phyloP scores from a whole-genome alignment of 768 basidiomycete species.

The Rhodotorula paludigena region DNA sequence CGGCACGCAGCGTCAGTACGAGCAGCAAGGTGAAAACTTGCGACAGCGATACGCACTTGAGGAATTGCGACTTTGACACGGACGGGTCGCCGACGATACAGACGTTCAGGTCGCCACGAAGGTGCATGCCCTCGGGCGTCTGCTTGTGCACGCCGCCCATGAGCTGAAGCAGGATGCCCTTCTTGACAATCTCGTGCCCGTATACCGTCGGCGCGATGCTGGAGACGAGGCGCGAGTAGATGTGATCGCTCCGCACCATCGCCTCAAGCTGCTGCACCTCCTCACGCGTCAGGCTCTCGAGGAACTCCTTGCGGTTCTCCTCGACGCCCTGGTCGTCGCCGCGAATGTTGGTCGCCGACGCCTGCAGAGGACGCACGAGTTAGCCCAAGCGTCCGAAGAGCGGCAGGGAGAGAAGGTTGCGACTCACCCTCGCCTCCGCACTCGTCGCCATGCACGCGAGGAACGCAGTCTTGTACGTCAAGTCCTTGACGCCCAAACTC shows the following conservation, averaged over 20 bases:
- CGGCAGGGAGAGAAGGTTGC: slow-evolving; percentile 43
- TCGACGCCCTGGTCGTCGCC: slow-evolving; percentile 70
- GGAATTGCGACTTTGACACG: slow-evolving; percentile 96
- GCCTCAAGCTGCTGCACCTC: slow-evolving; percentile 90
- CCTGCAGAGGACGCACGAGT: slow-evolving; percentile 51
- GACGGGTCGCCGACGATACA: slow-evolving; percentile 97
- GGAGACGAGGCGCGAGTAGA: slow-evolving; percentile 86
- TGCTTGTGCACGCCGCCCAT: slow-evolving; percentile 99
- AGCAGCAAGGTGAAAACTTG: background rate
- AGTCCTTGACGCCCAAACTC: slow-evolving; percentile 84
- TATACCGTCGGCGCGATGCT: slow-evolving; percentile 98
- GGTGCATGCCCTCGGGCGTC: slow-evolving; percentile 90
- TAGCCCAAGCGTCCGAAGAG: background rate
- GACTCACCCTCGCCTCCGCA: slow-evolving; percentile 76
- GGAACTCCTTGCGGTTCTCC: slow-evolving; percentile 64
- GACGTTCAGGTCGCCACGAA: slow-evolving; percentile 97
- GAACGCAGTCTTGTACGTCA: slow-evolving; percentile 98
- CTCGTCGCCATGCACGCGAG: slow-evolving; percentile 95
- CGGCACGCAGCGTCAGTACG: slow-evolving; percentile 12
- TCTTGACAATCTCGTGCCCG: slow-evolving; percentile 98
- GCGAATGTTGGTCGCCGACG: slow-evolving; percentile 71
- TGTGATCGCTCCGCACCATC: slow-evolving; percentile 92
- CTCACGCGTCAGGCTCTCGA: slow-evolving; percentile 80
- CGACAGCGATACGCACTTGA: slow-evolving; percentile 65
- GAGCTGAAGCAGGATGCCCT: slow-evolving; percentile 86